Evolutionary conservation across 164 flowering plant genomes (phyloP).

Genomic region (Saururus chinensis): DNA sequence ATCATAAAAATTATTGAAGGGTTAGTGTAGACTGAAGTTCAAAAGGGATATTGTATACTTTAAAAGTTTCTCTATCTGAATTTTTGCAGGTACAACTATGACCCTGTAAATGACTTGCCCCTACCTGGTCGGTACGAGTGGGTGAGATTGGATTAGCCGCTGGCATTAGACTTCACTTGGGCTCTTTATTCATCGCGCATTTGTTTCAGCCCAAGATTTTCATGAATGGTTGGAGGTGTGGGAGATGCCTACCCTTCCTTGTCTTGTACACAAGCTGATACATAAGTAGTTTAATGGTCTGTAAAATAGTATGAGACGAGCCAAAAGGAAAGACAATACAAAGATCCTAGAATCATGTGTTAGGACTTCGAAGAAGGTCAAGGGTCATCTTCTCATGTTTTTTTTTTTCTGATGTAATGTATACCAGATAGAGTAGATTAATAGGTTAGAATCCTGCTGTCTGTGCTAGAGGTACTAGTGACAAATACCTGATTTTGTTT

Average conservation of each 20-base stretch:
- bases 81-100: slow-evolving; percentile 78
- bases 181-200: slow-evolving; percentile 19
- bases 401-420: background rate
- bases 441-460: slow-evolving; percentile 13
- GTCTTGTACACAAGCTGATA: slow-evolving; percentile 22
- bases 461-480: slow-evolving; percentile 10
- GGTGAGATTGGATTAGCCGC: slow-evolving; percentile 39
- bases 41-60: background rate
- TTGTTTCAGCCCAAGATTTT: slow-evolving; percentile 17
- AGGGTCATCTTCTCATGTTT: slow-evolving; percentile 12
- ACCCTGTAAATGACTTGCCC: slow-evolving; percentile 54
- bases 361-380: slow-evolving; percentile 4
- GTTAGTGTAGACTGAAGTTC: background rate
- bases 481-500: slow-evolving; percentile 25
- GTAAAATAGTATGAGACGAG: slow-evolving; percentile 45
- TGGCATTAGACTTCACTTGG: slow-evolving; percentile 12
- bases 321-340: slow-evolving; percentile 17
- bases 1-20: too few relatives aligned
- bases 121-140: slow-evolving; percentile 81
- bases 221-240: slow-evolving; percentile 19
- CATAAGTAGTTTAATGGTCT: slow-evolving; percentile 50
- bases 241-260: slow-evolving; percentile 19
- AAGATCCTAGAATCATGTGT: slow-evolving; percentile 37
- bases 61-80: background rate
- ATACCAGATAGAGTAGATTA: background rate